A percentile compares a stretch with the other conserved stretches of the same genome.
Conservation (phyloP, 345 rosid species). For the Brassica nigra region DNA sequence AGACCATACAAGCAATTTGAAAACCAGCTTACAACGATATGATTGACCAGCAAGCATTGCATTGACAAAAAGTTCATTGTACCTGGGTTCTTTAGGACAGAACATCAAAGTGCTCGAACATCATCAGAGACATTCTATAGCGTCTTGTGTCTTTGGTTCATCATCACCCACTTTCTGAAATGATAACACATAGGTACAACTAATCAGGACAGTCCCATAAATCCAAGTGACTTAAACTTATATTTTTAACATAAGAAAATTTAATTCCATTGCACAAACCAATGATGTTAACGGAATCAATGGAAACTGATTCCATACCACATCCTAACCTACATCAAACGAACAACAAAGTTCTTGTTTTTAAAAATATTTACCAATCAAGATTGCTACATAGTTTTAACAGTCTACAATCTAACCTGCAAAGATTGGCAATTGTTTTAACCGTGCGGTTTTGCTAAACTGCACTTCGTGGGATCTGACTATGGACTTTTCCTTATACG, state of each 20-base stretch:
- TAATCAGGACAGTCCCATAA: not conserved
- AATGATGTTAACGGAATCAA: not conserved
- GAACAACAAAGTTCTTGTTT: conserved; percentile 10
- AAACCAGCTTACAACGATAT: not conserved
- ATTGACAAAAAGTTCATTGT: not conserved
- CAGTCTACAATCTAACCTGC: conserved; percentile 54
- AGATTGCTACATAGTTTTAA: not conserved
- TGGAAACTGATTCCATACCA: conserved; percentile 88
- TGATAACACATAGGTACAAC: not conserved
- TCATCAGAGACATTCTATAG: conserved; percentile 91
- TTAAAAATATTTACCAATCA: not conserved
- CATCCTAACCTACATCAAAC: conserved; percentile 56
- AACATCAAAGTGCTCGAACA: conserved; percentile 58
- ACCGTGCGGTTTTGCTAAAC: conserved; percentile 91
- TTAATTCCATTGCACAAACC: not conserved
- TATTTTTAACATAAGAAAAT: not conserved
- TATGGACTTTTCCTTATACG: conserved; percentile 83
- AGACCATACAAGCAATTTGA: not conserved
- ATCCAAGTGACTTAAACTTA: not conserved
- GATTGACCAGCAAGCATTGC: not conserved
- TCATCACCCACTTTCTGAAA: conserved; percentile 99
- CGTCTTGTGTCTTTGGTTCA: conserved; percentile 91
- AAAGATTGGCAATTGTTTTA: conserved; percentile 87
- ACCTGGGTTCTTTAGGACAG: conserved; percentile 58
- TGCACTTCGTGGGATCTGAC: conserved; percentile 90